phyloP scores from a whole-genome alignment of 352 stramenopile genomes.

The Phytopythium litorale region DNA sequence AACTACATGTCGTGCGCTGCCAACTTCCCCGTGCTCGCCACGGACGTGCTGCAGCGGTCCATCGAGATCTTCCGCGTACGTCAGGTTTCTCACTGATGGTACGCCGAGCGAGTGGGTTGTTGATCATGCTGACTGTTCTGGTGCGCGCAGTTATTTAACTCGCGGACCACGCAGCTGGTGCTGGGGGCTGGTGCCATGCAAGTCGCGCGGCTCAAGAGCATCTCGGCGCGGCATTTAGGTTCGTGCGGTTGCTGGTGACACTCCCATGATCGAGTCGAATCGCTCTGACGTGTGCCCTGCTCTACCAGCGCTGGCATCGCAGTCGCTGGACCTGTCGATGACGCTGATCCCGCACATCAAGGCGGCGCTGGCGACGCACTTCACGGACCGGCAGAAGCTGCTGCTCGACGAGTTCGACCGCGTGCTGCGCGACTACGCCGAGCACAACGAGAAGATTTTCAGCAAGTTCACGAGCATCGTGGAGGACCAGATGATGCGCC shows the following conservation, averaged over 20 bases:
- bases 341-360: slow-evolving; percentile 95
- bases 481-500: slow-evolving; percentile 95
- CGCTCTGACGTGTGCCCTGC: not conserved
- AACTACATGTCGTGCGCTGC: slow-evolving; percentile 92
- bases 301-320: slow-evolving; percentile 88
- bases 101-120: no score
- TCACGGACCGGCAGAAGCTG: slow-evolving; percentile 94
- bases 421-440: slow-evolving; percentile 92
- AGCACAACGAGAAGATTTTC: slow-evolving; percentile 97
- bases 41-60: slow-evolving; percentile 91
- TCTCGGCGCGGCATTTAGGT: slow-evolving; percentile 95
- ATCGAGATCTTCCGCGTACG: slow-evolving; percentile 88
- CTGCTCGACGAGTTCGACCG: slow-evolving; percentile 96
- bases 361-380: slow-evolving; percentile 92
- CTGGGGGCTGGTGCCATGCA: slow-evolving; percentile 96
- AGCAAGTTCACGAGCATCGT: slow-evolving; percentile 98
- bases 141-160: slow-evolving; percentile 93
- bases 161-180: slow-evolving; percentile 94
- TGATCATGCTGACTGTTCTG: slow-evolving; percentile 8
- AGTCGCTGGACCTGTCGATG: slow-evolving; percentile 93
- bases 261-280: not conserved
- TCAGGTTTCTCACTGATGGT: not conserved
- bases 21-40: slow-evolving; percentile 93
- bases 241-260: slow-evolving; percentile 1
- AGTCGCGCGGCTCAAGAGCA: slow-evolving; percentile 94